Evolutionary conservation across 768 basidiomycete species (phyloP), one percentile per base, ranked within the genome.

Genomic region (Asterophora parasitica): DNA sequence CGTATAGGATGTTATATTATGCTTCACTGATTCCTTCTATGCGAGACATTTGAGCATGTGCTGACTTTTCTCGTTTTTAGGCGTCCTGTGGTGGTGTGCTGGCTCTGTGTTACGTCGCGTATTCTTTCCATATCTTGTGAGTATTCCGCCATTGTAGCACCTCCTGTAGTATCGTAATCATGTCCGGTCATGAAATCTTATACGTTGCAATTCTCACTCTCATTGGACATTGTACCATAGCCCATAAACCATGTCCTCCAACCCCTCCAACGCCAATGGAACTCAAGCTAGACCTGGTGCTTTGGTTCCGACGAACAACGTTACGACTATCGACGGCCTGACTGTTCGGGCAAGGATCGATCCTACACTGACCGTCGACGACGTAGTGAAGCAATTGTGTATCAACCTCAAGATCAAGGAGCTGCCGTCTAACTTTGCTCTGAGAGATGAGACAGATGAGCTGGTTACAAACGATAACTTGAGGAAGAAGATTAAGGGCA

Each of bases 391-490:
- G 47, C 88, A 91, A 63, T 76, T 92, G 8, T 91, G 89, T 57
- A 67, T 83, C 54, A 92, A 83, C 65, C 71, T 95, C 54, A 83
- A 85, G 65, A 81, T 92, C 49, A 80, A 79, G 49, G 88, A 88
- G 32, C 75, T 85, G 0, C 76, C 88, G 1, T 74, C 76, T 1
- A 69, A 86, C 53, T 92, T 80, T 60, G 86, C 90, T 1, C 65
- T 95, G 50, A 76, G 92, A 56, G 90, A 93, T 61, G 87, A 90
- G 56, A 79, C 75, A 12, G 87, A 88, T 50, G 88, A 88, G 54
- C 66, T 94, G 39, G 84, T 96, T 13, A 93, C 90, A 20, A 86
- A 88, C 58, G 89, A 92, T 54, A 94, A 93, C 61, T 62, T 96
- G 58, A 76, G 82, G 61, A 82, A 78, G 68, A 88, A 86, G 70